Evolutionary conservation across 169 alveolate species (phyloP), one percentile per base, ranked within the genome.

Genomic region (Babesia sp.): DNA sequence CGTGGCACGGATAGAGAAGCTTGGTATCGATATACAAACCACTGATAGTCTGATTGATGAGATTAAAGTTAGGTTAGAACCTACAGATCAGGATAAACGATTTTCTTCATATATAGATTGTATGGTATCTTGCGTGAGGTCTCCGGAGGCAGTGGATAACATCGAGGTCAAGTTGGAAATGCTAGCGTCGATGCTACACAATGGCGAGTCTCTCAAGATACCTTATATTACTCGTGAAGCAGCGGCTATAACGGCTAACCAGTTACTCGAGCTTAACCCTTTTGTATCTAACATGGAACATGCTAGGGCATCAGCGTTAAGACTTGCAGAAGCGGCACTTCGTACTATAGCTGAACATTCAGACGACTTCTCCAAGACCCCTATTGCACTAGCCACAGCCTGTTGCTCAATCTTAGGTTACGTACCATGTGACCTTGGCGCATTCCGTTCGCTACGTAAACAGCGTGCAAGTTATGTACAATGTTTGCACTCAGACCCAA

Each of bases 141-240:
- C 33, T 22, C 74, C 74, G 20, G 8, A 18, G 2, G 63, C 44
- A 1, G 42, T 64, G n/a, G 20, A 29, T 8, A 6, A 16, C n/a
- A 64, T 64, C 29, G 54, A 64, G 51, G 16, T 0, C 12, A 64
- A 64, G 61, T 61, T 64, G 61, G 51, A 20, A 9, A 29, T 64
- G 63, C 33, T 64, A 53, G 61, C 74, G 1, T 3, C 63, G 33
- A 46, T 64, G 74, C 46, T 64, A 4, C 50, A 64, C 74, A 64
- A 61, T 20, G 63, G 36, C 36, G 8, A n/a, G 6, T 22, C n/a
- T 8, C 26, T 64, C 2, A 72, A 63, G 29, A 39, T 53, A 24
- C 83, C 83, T 3, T 72, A 72, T 26, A 60, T 72, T 53, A 72
- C 83, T 7, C 24, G 74, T 22, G 83, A 72, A 31, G 72, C 83